phyloP scores from a whole-genome alignment of 192 early-diverging fungal genomes.

The Podila epigama region DNA sequence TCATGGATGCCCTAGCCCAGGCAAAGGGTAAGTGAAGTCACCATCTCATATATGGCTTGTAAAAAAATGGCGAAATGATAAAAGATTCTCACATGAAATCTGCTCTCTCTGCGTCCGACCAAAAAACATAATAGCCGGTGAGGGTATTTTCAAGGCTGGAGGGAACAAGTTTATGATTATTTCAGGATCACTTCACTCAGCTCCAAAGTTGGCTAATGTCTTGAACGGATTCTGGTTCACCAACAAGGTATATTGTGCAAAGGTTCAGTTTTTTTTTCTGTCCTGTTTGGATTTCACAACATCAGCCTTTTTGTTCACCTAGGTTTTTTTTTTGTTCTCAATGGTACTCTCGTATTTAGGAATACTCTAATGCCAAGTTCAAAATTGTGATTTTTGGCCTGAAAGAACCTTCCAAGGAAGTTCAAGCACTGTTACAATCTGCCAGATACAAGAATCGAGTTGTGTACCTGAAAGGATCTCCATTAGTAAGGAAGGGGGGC shows the following conservation, averaged over 20 bases:
- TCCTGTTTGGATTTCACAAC: background rate
- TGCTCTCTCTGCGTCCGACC: background rate
- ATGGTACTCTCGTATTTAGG: constrained; percentile 5
- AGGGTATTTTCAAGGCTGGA: constrained; percentile 48
- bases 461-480: constrained; percentile 41
- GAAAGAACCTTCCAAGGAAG: constrained; percentile 42
- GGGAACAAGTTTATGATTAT: constrained; percentile 57
- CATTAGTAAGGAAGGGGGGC: constrained; percentile 37
- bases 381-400: constrained; percentile 47
- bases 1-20: constrained; percentile 48
- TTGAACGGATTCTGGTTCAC: constrained; percentile 51
- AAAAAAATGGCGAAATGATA: background rate
- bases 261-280: background rate
- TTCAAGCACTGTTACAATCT: constrained; percentile 37
- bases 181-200: constrained; percentile 53
- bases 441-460: constrained; percentile 48
- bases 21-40: constrained; percentile 17
- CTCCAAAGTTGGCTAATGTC: constrained; percentile 49
- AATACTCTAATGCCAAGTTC: constrained; percentile 37
- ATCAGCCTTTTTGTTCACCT: background rate
- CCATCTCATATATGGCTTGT: background rate
- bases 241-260: constrained; percentile 22
- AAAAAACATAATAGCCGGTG: constrained; percentile 31
- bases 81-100: background rate
- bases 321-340: background rate